Base-by-base conservation (phyloP, 129 eudicot genomes). In the Heracleum sosnowskyi region DNA sequence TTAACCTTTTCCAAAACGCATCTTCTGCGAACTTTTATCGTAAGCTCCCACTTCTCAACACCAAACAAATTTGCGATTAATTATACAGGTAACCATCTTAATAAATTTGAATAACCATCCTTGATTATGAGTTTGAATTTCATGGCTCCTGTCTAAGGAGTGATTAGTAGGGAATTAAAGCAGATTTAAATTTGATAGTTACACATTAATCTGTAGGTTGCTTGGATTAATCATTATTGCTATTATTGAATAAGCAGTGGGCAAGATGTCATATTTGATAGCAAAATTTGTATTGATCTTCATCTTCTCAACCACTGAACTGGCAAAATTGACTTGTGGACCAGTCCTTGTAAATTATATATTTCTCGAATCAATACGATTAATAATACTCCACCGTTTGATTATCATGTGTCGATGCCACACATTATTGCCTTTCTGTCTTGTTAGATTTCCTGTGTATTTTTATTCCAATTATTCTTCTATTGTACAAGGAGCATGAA, bases 281-380 rank as follows among this genome's bases (percentile, higher is more conserved):
- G 28, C 49, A 37, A 39, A 34, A 71, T 71, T 20, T 34, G 29
- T 20, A 24, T 2, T 37, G 45, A 16, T 72, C 76, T 45, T 41
- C 20, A 40, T 72, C 34, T 37, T 40, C 51, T n/a, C 31, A 72
- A 39, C 26, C 28, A 39, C 31, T 72, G 76, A 41, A 72, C 53
- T 72, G 76, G 53, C 75, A 72, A 72, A 72, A 72, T 72, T 36
- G 76, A 72, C 53, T 22, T 39, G 49, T 71, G 68, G 47, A 71
- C 75, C 75, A 37, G 1, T 71, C 42, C 44, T 24, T 4, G 18
- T 71, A 18, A 40, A 13, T 0, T 39, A 8, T 24, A 28, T 40
- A 17, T 11, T 4, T n/a, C 24, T 4, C 36, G 33, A n/a, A 72
- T 72, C 47, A 5, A 72, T 72, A 11, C 76, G 16, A 72, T 40